Evolutionary conservation across 208 protist species (phyloP).

Genomic region (Tritrichomonas musculus): DNA sequence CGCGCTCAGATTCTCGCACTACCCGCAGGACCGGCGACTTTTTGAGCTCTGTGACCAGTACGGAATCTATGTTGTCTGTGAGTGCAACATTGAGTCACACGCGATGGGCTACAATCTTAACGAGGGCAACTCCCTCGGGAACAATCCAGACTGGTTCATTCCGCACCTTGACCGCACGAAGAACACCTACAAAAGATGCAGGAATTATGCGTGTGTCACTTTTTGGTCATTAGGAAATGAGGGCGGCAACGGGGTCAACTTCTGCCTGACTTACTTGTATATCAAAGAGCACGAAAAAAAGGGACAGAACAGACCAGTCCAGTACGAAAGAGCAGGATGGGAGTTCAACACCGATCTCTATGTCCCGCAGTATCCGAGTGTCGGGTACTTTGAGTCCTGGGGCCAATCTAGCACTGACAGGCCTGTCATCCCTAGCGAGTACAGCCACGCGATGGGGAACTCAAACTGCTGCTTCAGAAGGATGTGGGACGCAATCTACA

Average conservation of each 20-base stretch:
- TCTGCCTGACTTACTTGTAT: neutral
- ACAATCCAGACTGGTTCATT: constrained; percentile 17
- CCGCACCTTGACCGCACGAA: constrained; percentile 36
- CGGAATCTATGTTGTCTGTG: constrained; percentile 53
- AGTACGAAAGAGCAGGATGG: constrained; percentile 47
- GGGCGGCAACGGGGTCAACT: constrained; percentile 38
- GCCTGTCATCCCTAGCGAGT: constrained; percentile 54
- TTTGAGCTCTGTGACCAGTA: constrained; percentile 50
- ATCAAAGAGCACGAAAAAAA: neutral
- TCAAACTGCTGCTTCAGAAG: constrained; percentile 47
- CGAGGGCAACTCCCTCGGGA: constrained; percentile 30
- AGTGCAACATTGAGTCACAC: constrained; percentile 57
- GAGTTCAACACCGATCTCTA: constrained; percentile 40
- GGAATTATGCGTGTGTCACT: constrained; percentile 50
- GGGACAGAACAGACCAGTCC: constrained; percentile 39
- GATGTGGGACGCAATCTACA: constrained; percentile 40
- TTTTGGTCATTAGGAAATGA: constrained; percentile 57
- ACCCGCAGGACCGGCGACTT: constrained; percentile 44
- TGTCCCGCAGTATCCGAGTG: constrained; percentile 42
- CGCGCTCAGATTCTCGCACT: constrained; percentile 53
- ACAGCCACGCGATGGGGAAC: constrained; percentile 53
- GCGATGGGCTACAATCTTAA: constrained; percentile 38
- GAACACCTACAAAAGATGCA: constrained; percentile 38
- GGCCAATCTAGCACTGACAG: constrained; percentile 29
- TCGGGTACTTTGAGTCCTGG: neutral